phyloP scores from a whole-genome alignment of 495 filamentous ascomycete species.

The Penicillium maclennaniae region DNA sequence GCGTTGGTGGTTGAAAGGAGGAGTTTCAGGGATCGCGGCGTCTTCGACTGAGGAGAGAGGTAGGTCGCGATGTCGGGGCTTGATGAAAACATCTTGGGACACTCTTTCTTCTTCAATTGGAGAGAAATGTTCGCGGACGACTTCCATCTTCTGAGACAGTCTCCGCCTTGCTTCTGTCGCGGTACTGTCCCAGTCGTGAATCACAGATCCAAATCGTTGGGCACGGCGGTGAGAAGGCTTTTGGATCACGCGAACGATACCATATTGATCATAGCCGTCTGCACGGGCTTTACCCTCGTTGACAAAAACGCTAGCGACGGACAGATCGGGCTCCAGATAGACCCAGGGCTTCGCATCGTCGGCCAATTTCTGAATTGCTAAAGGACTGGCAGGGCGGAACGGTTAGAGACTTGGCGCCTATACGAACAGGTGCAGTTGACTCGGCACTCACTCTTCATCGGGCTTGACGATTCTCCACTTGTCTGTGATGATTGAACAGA shows the following conservation, averaged over 20 bases:
- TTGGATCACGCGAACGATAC: conserved; percentile 33
- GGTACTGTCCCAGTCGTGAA: conserved; percentile 33
- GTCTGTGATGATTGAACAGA: conserved; percentile 32
- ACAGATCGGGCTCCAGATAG: conserved; percentile 32
- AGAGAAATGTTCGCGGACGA: neutral
- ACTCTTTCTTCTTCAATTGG: conserved; percentile 2
- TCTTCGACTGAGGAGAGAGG: conserved; percentile 2
- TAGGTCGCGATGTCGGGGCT: neutral
- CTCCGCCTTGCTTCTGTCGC: neutral
- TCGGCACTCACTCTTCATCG: conserved; percentile 27
- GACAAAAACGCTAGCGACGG: conserved; percentile 39
- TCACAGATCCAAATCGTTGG: conserved; percentile 32
- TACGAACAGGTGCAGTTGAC: too few relatives aligned
- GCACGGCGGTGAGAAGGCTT: conserved; percentile 17
- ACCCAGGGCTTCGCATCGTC: conserved; percentile 31
- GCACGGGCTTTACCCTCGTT: conserved; percentile 30
- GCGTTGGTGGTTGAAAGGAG: neutral
- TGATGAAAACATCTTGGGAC: neutral
- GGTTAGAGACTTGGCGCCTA: conserved; percentile 4
- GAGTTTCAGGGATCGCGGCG: neutral
- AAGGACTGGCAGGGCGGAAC: conserved; percentile 19
- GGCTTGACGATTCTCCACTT: conserved; percentile 37
- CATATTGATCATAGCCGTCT: conserved; percentile 37
- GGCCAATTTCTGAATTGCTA: conserved; percentile 38
- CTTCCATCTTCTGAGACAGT: neutral